Evolutionary conservation across 139 green algal genomes (phyloP), one percentile per base, ranked within the genome.

Genomic region (Pleodorina starrii): DNA sequence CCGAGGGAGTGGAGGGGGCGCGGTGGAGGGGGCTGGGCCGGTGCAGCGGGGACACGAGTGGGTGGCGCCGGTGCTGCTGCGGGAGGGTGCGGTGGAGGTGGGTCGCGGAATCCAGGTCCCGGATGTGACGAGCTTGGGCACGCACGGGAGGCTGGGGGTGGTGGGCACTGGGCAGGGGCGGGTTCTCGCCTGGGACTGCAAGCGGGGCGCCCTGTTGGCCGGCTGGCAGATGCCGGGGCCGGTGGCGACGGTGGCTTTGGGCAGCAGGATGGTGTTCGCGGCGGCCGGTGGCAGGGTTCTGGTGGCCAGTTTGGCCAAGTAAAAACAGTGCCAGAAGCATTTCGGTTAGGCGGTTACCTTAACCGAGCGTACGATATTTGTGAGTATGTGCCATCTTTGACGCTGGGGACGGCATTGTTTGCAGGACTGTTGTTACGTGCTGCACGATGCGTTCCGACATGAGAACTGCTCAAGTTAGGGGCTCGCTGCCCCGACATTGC

Each of bases 161-260:
- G 10, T 88, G 36, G 82, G 63, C 14, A 88, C 82, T 5, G 7
- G 32, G 32, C 57, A 43, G 11, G 82, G 82, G 44, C 44, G 19
- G 32, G 66, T 88, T 35, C 19, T 79, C 1, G 82, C 46, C 9
- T 88, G 82, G 82, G 66, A 88, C 21, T 69, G 44, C 29, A 17
- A 68, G 44, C 21, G 19, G 10, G 82, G 82, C 14, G 21, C 25
- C 0, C 38, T 80, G 82, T 4, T 71, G 66, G 82, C 44, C 42
- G 82, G 82, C 1, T 88, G 82, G 82, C 44, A 69, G 12, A 66
- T 88, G 82, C 66, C 63, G 82, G 21, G 23, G 12, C 6, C 63
- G 19, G 44, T 79, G 7, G 16, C 16, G 7, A 63, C 44, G 19
- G 82, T 76, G 35, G 82, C 44, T 6, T n/a, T 69, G 82, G 10